These are phyloP conservation scores for Cordyceps pruinosa DNA, from an alignment of 2,329 filamentous ascomycete genomes.

Conservation along the genomic window DNA sequence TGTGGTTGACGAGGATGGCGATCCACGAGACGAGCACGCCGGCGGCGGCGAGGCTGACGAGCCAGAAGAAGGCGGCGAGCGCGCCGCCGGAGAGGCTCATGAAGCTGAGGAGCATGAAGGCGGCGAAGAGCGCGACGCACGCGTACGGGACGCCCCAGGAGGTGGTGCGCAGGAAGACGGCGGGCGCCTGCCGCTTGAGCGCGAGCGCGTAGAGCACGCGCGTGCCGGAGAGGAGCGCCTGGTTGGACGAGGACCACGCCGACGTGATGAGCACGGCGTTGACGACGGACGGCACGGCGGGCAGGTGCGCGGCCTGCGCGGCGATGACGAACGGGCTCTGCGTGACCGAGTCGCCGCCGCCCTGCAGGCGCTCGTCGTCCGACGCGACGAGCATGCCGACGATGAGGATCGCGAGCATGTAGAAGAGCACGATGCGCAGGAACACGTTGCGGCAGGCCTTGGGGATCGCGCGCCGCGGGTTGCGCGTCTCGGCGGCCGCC, in stretches of 20 bases:
- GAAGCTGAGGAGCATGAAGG: slow-evolving; percentile 52
- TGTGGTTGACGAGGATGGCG: slow-evolving; percentile 52
- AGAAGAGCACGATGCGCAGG: slow-evolving; percentile 51
- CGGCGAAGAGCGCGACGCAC: slow-evolving; percentile 45
- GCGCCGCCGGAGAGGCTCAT: slow-evolving; percentile 51
- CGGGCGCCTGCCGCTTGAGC: slow-evolving; percentile 51
- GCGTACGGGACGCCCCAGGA: slow-evolving; percentile 56
- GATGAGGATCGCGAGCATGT: slow-evolving; percentile 62
- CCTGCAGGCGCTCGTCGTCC: slow-evolving; percentile 45
- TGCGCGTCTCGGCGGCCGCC: slow-evolving; percentile 52
- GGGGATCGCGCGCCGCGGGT: slow-evolving; percentile 47
- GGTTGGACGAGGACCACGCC: slow-evolving; percentile 63
- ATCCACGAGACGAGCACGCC: slow-evolving; percentile 60
- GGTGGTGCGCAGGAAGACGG: slow-evolving; percentile 51
- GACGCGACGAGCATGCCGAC: slow-evolving; percentile 61
- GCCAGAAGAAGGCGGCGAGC: slow-evolving; percentile 59
- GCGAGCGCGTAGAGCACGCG: slow-evolving; percentile 54
- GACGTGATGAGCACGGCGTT: slow-evolving; percentile 72
- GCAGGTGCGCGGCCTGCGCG: slow-evolving; percentile 58
- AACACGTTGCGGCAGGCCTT: slow-evolving; percentile 51
- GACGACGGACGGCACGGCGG: slow-evolving; percentile 62
- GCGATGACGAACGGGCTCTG: slow-evolving; percentile 65
- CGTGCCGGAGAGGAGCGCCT: slow-evolving; percentile 53
- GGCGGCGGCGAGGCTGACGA: slow-evolving; percentile 54
- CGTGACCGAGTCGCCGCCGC: slow-evolving; percentile 37